Conservation (phyloP, 1,139 yeast genomes). For the Yamadazyma oceani region DNA sequence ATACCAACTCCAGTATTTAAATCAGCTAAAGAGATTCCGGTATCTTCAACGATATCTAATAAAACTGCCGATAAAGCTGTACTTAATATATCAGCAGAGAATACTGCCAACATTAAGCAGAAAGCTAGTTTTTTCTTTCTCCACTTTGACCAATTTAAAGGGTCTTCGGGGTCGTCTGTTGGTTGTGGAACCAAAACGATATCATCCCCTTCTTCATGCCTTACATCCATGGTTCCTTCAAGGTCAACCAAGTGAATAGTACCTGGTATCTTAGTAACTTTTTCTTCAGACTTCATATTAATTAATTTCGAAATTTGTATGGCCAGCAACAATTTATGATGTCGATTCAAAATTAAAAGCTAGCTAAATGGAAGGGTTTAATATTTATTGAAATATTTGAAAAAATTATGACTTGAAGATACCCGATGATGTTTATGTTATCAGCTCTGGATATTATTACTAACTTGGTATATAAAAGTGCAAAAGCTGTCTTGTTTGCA, state of each 20-base stretch:
- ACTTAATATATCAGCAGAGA: conserved; percentile 11
- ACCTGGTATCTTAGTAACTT: conserved; percentile 21
- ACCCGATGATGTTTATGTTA: too few species aligned
- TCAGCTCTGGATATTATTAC: too few species aligned
- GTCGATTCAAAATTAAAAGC: too few species aligned
- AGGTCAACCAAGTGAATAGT: conserved; percentile 27
- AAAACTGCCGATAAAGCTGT: conserved; percentile 13
- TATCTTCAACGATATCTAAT: conserved; percentile 15
- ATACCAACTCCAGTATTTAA: conserved; percentile 34
- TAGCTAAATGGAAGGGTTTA: too few species aligned
- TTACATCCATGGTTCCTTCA: conserved; percentile 20
- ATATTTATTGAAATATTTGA: too few species aligned
- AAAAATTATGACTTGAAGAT: too few species aligned
- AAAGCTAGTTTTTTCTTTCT: conserved; percentile 19
- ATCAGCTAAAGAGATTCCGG: conserved; percentile 19
- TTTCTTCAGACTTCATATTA: too few species aligned
- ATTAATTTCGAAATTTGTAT: too few species aligned
- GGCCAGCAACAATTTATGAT: too few species aligned
- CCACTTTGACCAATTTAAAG: conserved; percentile 24
- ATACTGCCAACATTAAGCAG: conserved; percentile 15
- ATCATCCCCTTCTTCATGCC: conserved; percentile 19
- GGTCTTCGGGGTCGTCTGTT: conserved; percentile 25
- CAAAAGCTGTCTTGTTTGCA: too few species aligned
- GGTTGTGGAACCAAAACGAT: conserved; percentile 31
- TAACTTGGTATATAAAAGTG: too few species aligned